Conservation (phyloP, 2,329 filamentous ascomycete species). For the Epichloe baconii region DNA sequence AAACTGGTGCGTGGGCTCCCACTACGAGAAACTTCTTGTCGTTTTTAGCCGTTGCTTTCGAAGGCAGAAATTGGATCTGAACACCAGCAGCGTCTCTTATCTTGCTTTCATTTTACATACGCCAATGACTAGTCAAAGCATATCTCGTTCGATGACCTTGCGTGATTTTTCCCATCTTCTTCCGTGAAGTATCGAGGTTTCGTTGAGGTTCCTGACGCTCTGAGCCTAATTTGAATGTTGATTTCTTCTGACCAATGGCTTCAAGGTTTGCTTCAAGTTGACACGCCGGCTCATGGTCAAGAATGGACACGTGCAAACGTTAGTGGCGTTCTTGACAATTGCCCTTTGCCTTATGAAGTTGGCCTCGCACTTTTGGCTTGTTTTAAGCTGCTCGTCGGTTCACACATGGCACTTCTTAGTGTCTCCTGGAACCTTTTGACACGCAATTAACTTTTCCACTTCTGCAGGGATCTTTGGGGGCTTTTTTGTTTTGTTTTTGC, state of each 20-base stretch:
- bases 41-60: constrained; percentile 14
- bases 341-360: background rate
- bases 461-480: too few relatives aligned
- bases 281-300: background rate
- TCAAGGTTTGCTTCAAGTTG: background rate
- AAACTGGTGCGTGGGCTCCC: constrained; percentile 17
- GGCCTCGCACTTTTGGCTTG: background rate
- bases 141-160: background rate
- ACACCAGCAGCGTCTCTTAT: constrained; percentile 11
- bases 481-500: background rate
- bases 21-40: constrained; percentile 14
- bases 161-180: background rate
- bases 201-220: background rate
- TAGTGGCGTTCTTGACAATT: background rate
- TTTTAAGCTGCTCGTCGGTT: background rate
- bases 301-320: background rate
- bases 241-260: background rate
- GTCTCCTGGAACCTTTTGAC: background rate
- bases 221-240: background rate
- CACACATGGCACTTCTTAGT: background rate
- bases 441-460: background rate
- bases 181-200: background rate
- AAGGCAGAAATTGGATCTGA: constrained; percentile 17
- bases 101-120: constrained; percentile 1
- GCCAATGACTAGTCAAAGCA: constrained; percentile 3